Evolutionary conservation across 78 protist species (phyloP).

Genomic region (Guillardia theta): DNA sequence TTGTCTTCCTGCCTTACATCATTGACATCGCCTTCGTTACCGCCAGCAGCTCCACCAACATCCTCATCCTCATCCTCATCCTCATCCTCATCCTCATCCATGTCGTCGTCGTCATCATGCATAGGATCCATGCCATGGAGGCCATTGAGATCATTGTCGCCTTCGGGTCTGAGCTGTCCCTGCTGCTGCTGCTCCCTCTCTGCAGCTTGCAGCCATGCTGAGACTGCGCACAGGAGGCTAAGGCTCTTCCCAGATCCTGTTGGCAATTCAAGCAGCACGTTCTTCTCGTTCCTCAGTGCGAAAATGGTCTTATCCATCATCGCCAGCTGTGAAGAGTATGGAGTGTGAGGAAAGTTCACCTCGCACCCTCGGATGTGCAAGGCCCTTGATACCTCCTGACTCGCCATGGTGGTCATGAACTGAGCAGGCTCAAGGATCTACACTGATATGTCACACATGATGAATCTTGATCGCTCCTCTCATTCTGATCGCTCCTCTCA

Average conservation of each 20-base stretch:
- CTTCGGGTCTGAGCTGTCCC: not conserved
- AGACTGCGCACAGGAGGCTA: not conserved
- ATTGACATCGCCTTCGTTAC: too few relatives aligned
- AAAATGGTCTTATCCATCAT: not conserved
- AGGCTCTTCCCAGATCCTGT: conserved; percentile 27
- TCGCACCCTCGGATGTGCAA: not conserved
- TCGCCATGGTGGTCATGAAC: too few relatives aligned
- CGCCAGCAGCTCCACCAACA: too few relatives aligned
- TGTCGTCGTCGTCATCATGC: not conserved
- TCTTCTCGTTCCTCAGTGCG: not conserved
- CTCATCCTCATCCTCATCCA: not conserved
- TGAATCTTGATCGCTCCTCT: too few relatives aligned
- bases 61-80: not conserved
- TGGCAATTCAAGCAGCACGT: not conserved
- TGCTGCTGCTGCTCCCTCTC: not conserved
- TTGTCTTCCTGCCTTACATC: not conserved
- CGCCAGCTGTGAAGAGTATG: not conserved
- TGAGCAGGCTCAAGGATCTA: too few relatives aligned
- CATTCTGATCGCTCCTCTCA: too few relatives aligned
- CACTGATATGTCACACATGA: too few relatives aligned
- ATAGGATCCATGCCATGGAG: too few relatives aligned
- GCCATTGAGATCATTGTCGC: not conserved
- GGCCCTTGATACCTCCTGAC: too few relatives aligned
- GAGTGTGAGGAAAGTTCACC: not conserved
- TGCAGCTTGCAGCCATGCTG: not conserved